phyloP scores from a whole-genome alignment of 345 rosid species.

The Dimocarpus longan region DNA sequence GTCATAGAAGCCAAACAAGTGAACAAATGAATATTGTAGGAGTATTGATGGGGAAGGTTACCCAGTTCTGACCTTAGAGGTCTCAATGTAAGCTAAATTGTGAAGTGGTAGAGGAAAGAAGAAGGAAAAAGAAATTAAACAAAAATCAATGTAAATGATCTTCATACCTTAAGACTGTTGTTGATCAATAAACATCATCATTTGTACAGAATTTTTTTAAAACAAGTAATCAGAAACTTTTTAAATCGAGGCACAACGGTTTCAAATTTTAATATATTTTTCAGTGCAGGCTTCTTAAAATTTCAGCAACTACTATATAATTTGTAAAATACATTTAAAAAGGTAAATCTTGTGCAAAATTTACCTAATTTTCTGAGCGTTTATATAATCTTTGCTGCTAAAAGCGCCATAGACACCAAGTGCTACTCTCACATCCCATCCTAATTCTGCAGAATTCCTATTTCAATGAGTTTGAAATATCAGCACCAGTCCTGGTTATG shows the following conservation, averaged over 20 bases:
- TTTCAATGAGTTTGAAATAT: slow-evolving; percentile 17
- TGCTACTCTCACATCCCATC: slow-evolving; percentile 73
- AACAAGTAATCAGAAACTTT: no score
- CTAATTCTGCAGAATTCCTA: slow-evolving; percentile 51
- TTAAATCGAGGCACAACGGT: no score
- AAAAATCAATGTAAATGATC: background rate
- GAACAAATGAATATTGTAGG: background rate
- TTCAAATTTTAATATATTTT: background rate
- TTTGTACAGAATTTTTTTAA: no score
- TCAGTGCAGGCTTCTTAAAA: background rate
- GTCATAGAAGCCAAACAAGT: background rate
- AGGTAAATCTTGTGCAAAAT: background rate
- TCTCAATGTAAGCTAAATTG: background rate
- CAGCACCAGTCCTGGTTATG: slow-evolving; percentile 4
- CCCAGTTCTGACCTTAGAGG: background rate
- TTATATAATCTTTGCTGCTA: slow-evolving; percentile 54
- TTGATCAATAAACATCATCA: background rate
- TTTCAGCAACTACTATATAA: background rate
- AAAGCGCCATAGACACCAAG: slow-evolving; percentile 61
- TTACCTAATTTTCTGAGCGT: slow-evolving; percentile 68
- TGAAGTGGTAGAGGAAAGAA: background rate
- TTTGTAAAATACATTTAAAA: background rate
- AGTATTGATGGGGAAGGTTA: background rate
- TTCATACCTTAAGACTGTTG: background rate
- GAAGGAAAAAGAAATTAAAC: no score